Conservation (phyloP, 2,329 filamentous ascomycete genomes). For the Alternaria angustiovoidea region DNA sequence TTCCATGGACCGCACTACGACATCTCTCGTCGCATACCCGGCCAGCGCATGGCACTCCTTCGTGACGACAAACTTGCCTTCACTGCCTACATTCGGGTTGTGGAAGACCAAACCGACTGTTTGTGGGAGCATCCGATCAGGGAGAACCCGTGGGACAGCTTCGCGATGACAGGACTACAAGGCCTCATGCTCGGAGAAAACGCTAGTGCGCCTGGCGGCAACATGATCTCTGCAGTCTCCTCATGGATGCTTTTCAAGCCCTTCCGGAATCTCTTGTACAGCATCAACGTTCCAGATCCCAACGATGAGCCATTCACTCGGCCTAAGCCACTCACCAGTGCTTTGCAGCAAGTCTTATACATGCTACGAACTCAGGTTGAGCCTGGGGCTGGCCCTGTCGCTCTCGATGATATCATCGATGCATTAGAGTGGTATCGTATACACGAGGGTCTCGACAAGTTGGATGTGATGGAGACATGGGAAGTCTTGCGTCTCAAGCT, state of each 20-base stretch:
- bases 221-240: slow-evolving; percentile 63
- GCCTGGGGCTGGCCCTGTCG: slow-evolving; percentile 44
- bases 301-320: slow-evolving; percentile 55
- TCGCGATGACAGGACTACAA: slow-evolving; percentile 65
- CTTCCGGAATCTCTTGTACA: slow-evolving; percentile 65
- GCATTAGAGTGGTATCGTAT: slow-evolving; percentile 54
- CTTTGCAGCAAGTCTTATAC: slow-evolving; percentile 62
- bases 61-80: slow-evolving; percentile 69
- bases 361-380: slow-evolving; percentile 56
- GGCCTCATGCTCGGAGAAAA: slow-evolving; percentile 52
- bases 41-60: slow-evolving; percentile 66
- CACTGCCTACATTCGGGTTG: slow-evolving; percentile 67
- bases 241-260: slow-evolving; percentile 67
- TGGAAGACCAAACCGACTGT: slow-evolving; percentile 67
- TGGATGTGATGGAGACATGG: slow-evolving; percentile 65
- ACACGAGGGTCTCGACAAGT: slow-evolving; percentile 49
- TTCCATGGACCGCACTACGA: slow-evolving; percentile 67
- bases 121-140: slow-evolving; percentile 67
- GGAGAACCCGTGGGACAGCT: slow-evolving; percentile 65
- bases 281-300: slow-evolving; percentile 57
- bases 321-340: slow-evolving; percentile 61
- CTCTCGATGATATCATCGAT: slow-evolving; percentile 46
- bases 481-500: slow-evolving; percentile 61
- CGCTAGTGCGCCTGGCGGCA: slow-evolving; percentile 46
- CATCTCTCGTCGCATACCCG: slow-evolving; percentile 64